Evolutionary conservation across 371 early-diverging fungal species (phyloP).

Genomic region (Mucor irregularis): DNA sequence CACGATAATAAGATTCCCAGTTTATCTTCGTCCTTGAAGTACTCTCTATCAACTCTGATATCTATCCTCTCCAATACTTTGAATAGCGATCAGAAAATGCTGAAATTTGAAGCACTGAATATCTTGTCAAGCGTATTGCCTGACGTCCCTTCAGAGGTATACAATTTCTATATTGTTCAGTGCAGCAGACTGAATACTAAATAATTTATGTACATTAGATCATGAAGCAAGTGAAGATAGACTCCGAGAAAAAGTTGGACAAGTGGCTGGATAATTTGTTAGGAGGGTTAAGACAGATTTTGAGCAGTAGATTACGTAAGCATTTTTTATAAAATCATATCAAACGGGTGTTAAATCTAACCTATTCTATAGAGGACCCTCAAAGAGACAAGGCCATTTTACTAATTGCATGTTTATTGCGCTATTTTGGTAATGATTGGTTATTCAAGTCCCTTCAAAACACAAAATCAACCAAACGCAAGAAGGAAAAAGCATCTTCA

Average conservation of each 20-base stretch:
- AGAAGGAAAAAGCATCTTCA: conserved; percentile 22
- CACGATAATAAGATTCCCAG: conserved; percentile 29
- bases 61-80: conserved; percentile 28
- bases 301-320: conserved; percentile 42
- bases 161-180: neutral
- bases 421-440: conserved; percentile 48
- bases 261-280: conserved; percentile 26
- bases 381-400: conserved; percentile 37
- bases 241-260: conserved; percentile 14
- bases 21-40: conserved; percentile 31
- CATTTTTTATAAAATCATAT: neutral
- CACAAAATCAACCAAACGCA: conserved; percentile 24
- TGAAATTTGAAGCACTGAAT: conserved; percentile 38
- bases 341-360: neutral
- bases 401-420: conserved; percentile 29
- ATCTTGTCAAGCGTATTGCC: conserved; percentile 29
- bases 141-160: conserved; percentile 31
- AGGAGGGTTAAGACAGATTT: conserved; percentile 31
- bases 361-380: conserved; percentile 17
- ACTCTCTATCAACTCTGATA: conserved; percentile 33
- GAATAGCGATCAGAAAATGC: conserved; percentile 26
- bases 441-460: conserved; percentile 35
- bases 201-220: conserved; percentile 7
- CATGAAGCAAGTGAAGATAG: conserved; percentile 30
- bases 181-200: too few species aligned